phyloP scores from a whole-genome alignment of 495 filamentous ascomycete species.

The Pyrenopolyporus hunteri region DNA sequence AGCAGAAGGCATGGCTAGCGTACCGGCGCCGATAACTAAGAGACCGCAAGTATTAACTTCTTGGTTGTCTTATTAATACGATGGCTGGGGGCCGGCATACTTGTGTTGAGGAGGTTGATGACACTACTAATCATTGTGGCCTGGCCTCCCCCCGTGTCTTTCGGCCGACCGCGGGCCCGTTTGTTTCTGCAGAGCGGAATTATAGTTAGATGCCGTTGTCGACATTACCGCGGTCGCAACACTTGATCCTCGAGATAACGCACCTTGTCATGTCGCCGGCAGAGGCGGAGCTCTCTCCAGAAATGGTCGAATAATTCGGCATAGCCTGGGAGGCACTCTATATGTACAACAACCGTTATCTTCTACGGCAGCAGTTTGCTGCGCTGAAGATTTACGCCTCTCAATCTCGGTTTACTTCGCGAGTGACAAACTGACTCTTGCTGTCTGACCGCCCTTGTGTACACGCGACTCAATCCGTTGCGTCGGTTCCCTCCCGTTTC shows the following conservation, averaged over 20 bases:
- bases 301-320: conserved; percentile 52
- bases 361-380: conserved; percentile 9
- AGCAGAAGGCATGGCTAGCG: conserved; percentile 92
- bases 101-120: conserved; percentile 95
- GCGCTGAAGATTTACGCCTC: conserved; percentile 12
- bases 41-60: neutral
- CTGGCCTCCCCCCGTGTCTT: conserved; percentile 64
- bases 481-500: no score
- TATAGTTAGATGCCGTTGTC: neutral
- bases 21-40: conserved; percentile 90
- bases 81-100: conserved; percentile 51
- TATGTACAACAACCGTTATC: conserved; percentile 4
- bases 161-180: conserved; percentile 39
- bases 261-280: conserved; percentile 52
- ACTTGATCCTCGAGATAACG: neutral
- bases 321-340: conserved; percentile 40
- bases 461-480: conserved; percentile 4
- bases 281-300: conserved; percentile 43
- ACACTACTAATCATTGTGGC: conserved; percentile 91
- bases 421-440: conserved; percentile 5
- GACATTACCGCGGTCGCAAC: neutral
- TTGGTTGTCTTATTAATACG: neutral
- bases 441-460: conserved; percentile 9
- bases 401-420: conserved; percentile 2
- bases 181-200: conserved; percentile 40